Conservation (phyloP, 2,329 filamentous ascomycete genomes). For the Alternaria triticina region DNA sequence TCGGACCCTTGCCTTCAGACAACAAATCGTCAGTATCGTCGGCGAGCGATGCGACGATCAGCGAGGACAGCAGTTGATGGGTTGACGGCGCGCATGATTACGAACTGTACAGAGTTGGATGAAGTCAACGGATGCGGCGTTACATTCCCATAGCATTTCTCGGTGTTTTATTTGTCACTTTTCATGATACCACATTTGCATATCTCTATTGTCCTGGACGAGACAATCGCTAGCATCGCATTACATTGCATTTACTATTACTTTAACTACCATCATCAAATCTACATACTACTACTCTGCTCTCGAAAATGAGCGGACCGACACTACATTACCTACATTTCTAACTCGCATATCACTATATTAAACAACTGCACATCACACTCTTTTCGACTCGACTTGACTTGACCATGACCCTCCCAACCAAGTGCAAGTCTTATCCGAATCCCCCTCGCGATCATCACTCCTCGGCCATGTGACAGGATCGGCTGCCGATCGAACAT, state of each 20-base stretch:
- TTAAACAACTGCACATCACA: neutral
- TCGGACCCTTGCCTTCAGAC: slow-evolving; percentile 52
- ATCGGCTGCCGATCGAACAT: neutral
- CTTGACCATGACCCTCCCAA: neutral
- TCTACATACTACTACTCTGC: neutral
- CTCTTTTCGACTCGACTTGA: neutral
- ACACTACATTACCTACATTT: neutral
- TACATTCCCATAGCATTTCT: slow-evolving; percentile 11
- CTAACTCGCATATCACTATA: neutral
- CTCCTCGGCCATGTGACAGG: neutral
- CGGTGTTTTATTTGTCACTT: slow-evolving; percentile 9
- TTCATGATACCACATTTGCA: slow-evolving; percentile 14
- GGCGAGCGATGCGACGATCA: slow-evolving; percentile 27
- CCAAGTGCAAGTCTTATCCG: neutral
- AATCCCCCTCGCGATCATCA: neutral
- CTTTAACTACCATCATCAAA: neutral
- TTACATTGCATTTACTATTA: slow-evolving; percentile 4
- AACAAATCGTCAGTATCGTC: slow-evolving; percentile 33
- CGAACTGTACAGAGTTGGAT: neutral
- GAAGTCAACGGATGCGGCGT: neutral
- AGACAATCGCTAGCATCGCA: slow-evolving; percentile 1
- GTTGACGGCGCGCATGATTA: neutral
- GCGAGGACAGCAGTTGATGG: slow-evolving; percentile 39
- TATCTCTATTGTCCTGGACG: slow-evolving; percentile 3
- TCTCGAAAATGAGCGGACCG: neutral